Percentiles rank a stretch among this genome's conserved stretches.
Conservation (phyloP, 2,329 filamentous ascomycete genomes). For the Colletotrichum costaricense region DNA sequence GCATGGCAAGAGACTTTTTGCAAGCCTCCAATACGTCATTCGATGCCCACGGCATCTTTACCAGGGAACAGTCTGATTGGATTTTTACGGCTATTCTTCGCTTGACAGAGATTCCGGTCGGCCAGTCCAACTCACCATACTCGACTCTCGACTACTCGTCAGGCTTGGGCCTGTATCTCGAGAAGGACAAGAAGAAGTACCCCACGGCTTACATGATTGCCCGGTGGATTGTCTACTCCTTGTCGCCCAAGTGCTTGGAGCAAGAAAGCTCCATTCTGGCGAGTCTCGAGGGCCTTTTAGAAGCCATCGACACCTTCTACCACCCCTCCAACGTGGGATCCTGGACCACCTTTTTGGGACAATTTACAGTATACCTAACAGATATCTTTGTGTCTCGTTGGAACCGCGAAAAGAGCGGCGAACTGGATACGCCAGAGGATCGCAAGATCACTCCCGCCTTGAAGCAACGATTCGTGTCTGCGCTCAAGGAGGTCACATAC, state of each 20-base stretch:
- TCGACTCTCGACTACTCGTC: slow-evolving; percentile 85
- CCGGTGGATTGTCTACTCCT: slow-evolving; percentile 90
- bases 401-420: slow-evolving; percentile 94
- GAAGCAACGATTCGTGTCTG: slow-evolving; percentile 89
- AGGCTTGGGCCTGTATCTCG: slow-evolving; percentile 86
- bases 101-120: slow-evolving; percentile 93
- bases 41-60: slow-evolving; percentile 89
- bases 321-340: slow-evolving; percentile 94
- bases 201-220: slow-evolving; percentile 93
- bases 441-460: slow-evolving; percentile 83
- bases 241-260: slow-evolving; percentile 86
- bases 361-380: slow-evolving; percentile 90
- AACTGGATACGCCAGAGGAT: slow-evolving; percentile 86
- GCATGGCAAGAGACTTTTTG: slow-evolving; percentile 86
- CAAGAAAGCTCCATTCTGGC: slow-evolving; percentile 83
- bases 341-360: slow-evolving; percentile 91
- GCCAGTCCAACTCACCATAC: slow-evolving; percentile 94
- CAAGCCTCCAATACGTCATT: slow-evolving; percentile 81
- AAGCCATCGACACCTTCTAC: slow-evolving; percentile 98
- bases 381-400: slow-evolving; percentile 98
- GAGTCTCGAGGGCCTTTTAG: slow-evolving; percentile 89
- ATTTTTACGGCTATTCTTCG: slow-evolving; percentile 93
- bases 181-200: slow-evolving; percentile 93
- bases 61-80: slow-evolving; percentile 88
- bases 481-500: slow-evolving; percentile 91